A percentile compares a stretch with the other conserved stretches of the same genome.
Conservation (phyloP, 2,329 filamentous ascomycete genomes). For the Fusarium sp. region DNA sequence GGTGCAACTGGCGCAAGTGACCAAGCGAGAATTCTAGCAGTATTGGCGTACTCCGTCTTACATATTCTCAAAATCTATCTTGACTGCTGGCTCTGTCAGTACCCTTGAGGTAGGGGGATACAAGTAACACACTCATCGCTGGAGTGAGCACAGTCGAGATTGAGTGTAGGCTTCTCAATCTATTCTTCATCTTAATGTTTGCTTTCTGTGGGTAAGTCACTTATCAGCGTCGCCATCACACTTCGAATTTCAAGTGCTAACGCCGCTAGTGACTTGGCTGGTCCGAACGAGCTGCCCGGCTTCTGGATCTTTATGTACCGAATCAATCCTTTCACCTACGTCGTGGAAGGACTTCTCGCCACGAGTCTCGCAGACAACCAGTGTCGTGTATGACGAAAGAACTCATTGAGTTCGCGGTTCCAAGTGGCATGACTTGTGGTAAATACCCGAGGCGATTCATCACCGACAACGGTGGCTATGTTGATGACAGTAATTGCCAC, state of each 20-base stretch:
- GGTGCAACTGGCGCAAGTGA: slow-evolving; percentile 54
- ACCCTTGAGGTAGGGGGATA: fast-evolving
- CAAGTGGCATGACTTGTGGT: slow-evolving; percentile 66
- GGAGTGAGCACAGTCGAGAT: slow-evolving; percentile 74
- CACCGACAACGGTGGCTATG: slow-evolving; percentile 61
- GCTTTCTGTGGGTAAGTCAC: slow-evolving; percentile 75
- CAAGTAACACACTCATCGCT: slow-evolving; percentile 70
- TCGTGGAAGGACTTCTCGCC: slow-evolving; percentile 76
- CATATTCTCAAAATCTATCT: slow-evolving; percentile 70
- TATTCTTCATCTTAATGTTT: slow-evolving; percentile 75
- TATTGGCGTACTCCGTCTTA: slow-evolving; percentile 68
- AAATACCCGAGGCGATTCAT: slow-evolving; percentile 69
- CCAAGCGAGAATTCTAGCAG: slow-evolving; percentile 55
- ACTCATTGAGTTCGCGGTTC: slow-evolving; percentile 73
- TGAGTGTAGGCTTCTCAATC: slow-evolving; percentile 74
- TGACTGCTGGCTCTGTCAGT: slow-evolving; percentile 54
- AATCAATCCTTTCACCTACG: slow-evolving; percentile 81
- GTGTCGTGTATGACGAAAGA: slow-evolving; percentile 77
- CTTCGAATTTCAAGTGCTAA: too few species aligned
- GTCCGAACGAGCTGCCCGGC: slow-evolving; percentile 72
- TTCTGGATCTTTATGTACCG: slow-evolving; percentile 88
- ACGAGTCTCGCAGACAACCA: slow-evolving; percentile 72
- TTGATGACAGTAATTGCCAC: slow-evolving; percentile 58
- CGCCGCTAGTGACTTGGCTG: slow-evolving; percentile 70
- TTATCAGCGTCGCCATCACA: too few species aligned